Percentiles rank a stretch among this genome's conserved stretches.
Evolutionary conservation across 2,329 filamentous ascomycete genomes (phyloP).

Genomic region (Apiospora koreana): DNA sequence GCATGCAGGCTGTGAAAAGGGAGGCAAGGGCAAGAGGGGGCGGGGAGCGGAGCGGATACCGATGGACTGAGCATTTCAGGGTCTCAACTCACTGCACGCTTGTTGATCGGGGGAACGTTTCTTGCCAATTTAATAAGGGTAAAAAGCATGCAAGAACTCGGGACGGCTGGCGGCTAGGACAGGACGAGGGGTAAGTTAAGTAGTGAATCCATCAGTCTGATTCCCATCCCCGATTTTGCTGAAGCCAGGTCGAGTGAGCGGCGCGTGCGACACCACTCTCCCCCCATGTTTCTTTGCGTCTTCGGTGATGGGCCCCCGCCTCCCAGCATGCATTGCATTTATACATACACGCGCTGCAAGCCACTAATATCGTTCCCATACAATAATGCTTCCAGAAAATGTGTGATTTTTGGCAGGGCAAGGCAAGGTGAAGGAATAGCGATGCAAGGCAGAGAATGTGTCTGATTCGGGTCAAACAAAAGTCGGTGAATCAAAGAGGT

Average conservation of each 20-base stretch:
- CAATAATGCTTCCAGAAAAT: background rate
- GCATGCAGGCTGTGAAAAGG: background rate
- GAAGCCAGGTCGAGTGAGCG: background rate
- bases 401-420: background rate
- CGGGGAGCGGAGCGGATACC: background rate
- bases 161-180: background rate
- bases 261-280: background rate
- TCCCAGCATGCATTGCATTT: background rate
- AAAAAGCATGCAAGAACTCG: background rate
- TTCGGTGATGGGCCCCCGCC: background rate
- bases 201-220: background rate
- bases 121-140: background rate
- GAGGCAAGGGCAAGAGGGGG: slow-evolving; percentile 7
- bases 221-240: background rate
- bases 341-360: slow-evolving; percentile 2
- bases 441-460: background rate
- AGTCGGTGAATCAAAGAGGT: background rate
- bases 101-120: background rate
- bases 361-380: background rate
- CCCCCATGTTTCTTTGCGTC: background rate
- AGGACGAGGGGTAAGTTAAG: background rate
- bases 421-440: background rate
- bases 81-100: slow-evolving; percentile 4
- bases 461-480: slow-evolving; percentile 2
- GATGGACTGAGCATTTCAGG: background rate